Conservation (phyloP, 2,329 filamentous ascomycete genomes). For the Coleophoma eucalyptorum region DNA sequence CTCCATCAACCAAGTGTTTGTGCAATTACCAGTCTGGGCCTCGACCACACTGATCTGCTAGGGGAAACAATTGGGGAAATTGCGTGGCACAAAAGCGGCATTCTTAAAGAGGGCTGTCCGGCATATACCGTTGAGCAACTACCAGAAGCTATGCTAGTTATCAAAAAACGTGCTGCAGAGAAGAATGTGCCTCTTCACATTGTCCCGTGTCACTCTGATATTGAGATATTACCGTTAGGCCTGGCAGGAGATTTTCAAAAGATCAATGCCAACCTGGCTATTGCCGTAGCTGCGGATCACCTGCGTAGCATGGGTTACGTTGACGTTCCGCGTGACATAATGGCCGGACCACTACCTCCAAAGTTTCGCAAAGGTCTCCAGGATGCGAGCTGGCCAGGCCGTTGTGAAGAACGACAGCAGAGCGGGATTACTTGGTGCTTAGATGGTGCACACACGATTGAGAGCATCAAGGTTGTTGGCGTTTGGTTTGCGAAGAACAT, state of each 20-base stretch:
- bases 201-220: too few species aligned
- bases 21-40: slow-evolving; percentile 59
- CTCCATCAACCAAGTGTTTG: slow-evolving; percentile 51
- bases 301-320: not conserved
- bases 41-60: slow-evolving; percentile 62
- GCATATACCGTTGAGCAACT: slow-evolving; percentile 55
- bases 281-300: not conserved
- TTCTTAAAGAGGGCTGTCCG: slow-evolving; percentile 57
- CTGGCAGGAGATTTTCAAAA: not conserved
- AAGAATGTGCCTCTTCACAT: too few species aligned
- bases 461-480: not conserved
- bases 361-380: not conserved
- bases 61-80: slow-evolving; percentile 61
- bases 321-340: not conserved
- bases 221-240: too few species aligned
- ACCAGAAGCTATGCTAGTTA: slow-evolving; percentile 36
- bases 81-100: slow-evolving; percentile 70
- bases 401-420: not conserved
- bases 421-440: not conserved
- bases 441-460: not conserved
- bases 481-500: not conserved
- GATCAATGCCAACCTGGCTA: not conserved
- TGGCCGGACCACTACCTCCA: not conserved
- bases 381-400: not conserved
- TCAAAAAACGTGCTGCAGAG: slow-evolving; percentile 45